Base-by-base conservation (phyloP, 495 filamentous ascomycete genomes). In the Filosporella fistucella region DNA sequence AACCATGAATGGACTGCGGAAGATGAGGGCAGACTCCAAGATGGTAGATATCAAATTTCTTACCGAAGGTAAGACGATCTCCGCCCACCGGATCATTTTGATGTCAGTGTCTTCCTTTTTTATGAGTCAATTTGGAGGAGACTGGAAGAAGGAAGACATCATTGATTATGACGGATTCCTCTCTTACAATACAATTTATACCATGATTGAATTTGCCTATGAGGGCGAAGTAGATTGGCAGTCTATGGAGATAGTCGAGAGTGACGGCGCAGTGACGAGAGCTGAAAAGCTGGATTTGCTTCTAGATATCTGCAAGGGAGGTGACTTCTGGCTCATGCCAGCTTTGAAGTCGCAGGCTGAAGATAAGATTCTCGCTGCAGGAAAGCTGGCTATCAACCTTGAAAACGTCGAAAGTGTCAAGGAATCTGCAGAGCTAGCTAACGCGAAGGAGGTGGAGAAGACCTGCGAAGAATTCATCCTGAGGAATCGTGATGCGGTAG, bases 201-300 rank as follows among this genome's bases (percentile, higher is more conserved):
- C 18, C 1, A 55, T 66, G 42, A 43, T 66, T 16, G 43, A 59
- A 14, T 64, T 57, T 22, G 63, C 63, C 0, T 66, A 66, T 33
- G 54, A 45, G 0, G 45, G 52, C 1, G 24, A 54, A 14, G 45
- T 56, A 33, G 33, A 51, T 0, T 50, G 52, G 51, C 43, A 52
- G 1, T 17, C 44, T 20, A 52, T 64, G 42, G 28, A 52, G 28
- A 41, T 42, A 1, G 20, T 14, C 1, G 54, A 45, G n/a, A 28
- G 28, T 11, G 54, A 54, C 9, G 49, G 61, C 28, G 49, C 32
- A 21, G 50, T 55, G 4, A 33, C 45, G 24, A 49, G 48, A 11
- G 49, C 47, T 0, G 24, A 26, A 1, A 51, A 51, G 29, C 45
- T 62, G 1, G 47, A 57, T 18, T 36, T 58, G 3, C 49, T 65